Evolutionary conservation across 2,329 filamentous ascomycete genomes (phyloP).

Genomic region (Trichoderma aggressivum): DNA sequence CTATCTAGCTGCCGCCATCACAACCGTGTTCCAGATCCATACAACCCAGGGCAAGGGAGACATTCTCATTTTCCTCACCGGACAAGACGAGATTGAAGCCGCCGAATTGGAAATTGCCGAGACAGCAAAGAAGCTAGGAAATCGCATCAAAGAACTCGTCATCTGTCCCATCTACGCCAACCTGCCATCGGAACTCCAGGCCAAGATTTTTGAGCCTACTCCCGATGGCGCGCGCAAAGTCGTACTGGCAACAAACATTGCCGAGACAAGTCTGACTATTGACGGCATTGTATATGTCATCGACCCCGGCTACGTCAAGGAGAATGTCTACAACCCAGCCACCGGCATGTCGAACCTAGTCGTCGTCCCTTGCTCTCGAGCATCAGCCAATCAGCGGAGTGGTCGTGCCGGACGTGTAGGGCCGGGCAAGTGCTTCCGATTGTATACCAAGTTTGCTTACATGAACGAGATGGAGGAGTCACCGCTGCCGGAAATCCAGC

Average conservation of each 20-base stretch:
- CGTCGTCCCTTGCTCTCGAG: constrained; percentile 85
- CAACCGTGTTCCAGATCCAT: constrained; percentile 93
- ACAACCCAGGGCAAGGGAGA: constrained; percentile 81
- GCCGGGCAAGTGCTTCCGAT: constrained; percentile 85
- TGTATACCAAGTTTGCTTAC: constrained; percentile 92
- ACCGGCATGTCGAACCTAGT: constrained; percentile 92
- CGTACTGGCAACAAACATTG: constrained; percentile 93
- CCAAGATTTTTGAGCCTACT: constrained; percentile 92
- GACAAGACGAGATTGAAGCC: constrained; percentile 92
- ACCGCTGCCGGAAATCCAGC: constrained; percentile 88
- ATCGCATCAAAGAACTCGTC: constrained; percentile 78
- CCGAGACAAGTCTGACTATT: constrained; percentile 92
- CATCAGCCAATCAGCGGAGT: constrained; percentile 87
- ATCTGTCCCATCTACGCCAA: constrained; percentile 95
- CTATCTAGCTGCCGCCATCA: constrained; percentile 86
- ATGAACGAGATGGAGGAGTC: constrained; percentile 93
- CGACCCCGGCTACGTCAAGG: constrained; percentile 91
- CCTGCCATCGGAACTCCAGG: constrained; percentile 82
- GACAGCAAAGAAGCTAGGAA: constrained; percentile 81
- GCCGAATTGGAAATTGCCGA: constrained; percentile 81
- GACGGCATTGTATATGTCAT: constrained; percentile 96
- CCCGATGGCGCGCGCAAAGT: constrained; percentile 84
- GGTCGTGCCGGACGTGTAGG: constrained; percentile 90
- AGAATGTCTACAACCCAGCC: constrained; percentile 87
- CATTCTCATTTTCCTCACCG: constrained; percentile 91